Conservation (phyloP, 768 basidiomycete genomes). For the Tremella yokohamensis region DNA sequence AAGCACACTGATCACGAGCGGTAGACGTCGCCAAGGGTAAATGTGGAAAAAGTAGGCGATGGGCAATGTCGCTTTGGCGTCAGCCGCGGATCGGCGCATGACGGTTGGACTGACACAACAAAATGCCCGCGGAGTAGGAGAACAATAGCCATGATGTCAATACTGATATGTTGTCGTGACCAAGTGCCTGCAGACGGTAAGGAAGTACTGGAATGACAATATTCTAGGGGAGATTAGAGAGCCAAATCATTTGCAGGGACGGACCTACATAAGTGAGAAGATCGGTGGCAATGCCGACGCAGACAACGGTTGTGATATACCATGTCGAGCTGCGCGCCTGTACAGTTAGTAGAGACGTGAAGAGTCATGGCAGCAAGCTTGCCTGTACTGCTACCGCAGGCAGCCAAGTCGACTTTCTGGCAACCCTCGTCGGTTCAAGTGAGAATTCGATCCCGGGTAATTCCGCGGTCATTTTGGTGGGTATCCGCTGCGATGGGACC, state of each 20-base stretch:
- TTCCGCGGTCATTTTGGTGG: no score
- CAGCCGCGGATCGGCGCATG: not conserved
- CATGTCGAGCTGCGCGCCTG: slow-evolving; percentile 32
- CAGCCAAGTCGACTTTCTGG: no score
- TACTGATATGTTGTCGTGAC: slow-evolving; percentile 33
- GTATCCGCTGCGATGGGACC: no score
- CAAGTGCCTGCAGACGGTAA: slow-evolving; percentile 33
- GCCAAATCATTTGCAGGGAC: not conserved
- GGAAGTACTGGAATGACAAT: slow-evolving; percentile 45
- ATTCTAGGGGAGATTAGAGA: slow-evolving; percentile 17
- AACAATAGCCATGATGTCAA: slow-evolving; percentile 38
- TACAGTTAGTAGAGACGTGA: no score
- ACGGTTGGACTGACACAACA: slow-evolving; percentile 24
- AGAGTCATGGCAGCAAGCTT: no score
- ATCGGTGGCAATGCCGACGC: slow-evolving; percentile 31
- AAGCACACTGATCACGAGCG: slow-evolving; percentile 32
- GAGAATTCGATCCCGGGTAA: no score
- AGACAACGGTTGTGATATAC: slow-evolving; percentile 33
- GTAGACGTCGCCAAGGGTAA: slow-evolving; percentile 29
- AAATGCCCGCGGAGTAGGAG: slow-evolving; percentile 39
- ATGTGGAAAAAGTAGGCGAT: slow-evolving; percentile 32
- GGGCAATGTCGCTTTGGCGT: slow-evolving; percentile 22
- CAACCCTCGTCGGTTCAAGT: no score
- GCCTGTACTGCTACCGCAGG: no score
- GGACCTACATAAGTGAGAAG: slow-evolving; percentile 33